Conservation (phyloP, 257 asterid species). For the Scutellaria baicalensis region DNA sequence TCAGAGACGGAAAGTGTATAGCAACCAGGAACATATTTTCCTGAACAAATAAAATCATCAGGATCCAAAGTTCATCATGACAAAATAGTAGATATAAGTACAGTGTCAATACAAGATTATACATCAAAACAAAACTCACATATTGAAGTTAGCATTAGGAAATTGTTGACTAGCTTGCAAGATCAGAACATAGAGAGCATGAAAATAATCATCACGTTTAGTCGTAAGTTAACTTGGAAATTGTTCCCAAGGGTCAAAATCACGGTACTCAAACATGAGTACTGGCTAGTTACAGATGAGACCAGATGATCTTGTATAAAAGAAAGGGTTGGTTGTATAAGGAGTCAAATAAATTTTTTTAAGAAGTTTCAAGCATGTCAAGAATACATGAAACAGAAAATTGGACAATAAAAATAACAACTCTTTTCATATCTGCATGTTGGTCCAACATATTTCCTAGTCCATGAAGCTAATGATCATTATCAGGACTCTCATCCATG, state of each 20-base stretch:
- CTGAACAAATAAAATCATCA: slow-evolving; percentile 30
- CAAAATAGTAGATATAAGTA: background rate
- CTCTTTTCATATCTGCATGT: background rate
- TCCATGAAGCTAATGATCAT: background rate
- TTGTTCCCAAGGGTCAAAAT: background rate
- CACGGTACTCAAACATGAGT: background rate
- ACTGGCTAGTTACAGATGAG: background rate
- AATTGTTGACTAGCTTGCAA: background rate
- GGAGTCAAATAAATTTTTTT: background rate
- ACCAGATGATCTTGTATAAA: background rate
- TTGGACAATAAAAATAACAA: background rate
- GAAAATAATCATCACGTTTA: background rate
- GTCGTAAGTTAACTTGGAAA: no score
- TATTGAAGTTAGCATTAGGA: background rate
- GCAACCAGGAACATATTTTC: slow-evolving; percentile 80
- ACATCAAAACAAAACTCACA: background rate
- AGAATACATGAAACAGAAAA: background rate
- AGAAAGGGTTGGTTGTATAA: background rate
- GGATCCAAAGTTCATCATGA: background rate
- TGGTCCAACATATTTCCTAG: background rate
- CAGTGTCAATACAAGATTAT: background rate
- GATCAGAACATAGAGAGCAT: background rate
- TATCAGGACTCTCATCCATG: background rate
- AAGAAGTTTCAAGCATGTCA: background rate
- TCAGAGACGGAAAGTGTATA: slow-evolving; percentile 91